Evolutionary conservation across 2,329 filamentous ascomycete genomes (phyloP).

Genomic region (Fusarium brevicatenulatum): DNA sequence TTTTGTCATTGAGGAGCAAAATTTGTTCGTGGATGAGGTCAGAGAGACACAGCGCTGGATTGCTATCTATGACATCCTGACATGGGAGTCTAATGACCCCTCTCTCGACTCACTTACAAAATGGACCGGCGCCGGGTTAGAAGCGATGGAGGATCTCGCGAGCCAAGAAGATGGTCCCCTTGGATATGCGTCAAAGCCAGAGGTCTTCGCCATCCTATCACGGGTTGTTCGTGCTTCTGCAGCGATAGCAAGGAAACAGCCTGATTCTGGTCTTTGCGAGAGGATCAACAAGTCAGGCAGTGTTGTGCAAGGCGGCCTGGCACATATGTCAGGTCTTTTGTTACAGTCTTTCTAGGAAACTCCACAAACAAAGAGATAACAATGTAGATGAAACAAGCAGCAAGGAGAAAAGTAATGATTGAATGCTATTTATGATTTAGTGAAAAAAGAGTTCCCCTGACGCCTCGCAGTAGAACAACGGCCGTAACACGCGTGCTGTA

Average conservation of each 20-base stretch:
- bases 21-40: conserved; percentile 88
- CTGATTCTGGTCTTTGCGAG: conserved; percentile 18
- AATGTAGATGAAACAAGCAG: not conserved
- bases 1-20: conserved; percentile 91
- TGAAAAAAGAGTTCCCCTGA: conserved; percentile 19
- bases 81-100: conserved; percentile 34
- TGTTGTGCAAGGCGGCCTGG: conserved; percentile 5
- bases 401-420: conserved; percentile 20
- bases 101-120: conserved; percentile 44
- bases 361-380: not conserved
- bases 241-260: conserved; percentile 45
- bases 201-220: conserved; percentile 71
- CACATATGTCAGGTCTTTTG: conserved; percentile 47
- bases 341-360: conserved; percentile 24
- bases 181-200: conserved; percentile 76
- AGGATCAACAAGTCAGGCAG: conserved; percentile 14
- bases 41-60: conserved; percentile 79
- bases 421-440: conserved; percentile 13
- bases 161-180: conserved; percentile 69
- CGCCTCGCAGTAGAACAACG: conserved; percentile 33
- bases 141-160: conserved; percentile 50
- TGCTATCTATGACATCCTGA: conserved; percentile 53
- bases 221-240: conserved; percentile 56
- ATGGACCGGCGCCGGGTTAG: conserved; percentile 65
- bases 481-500: conserved; percentile 15